A percentile compares a stretch with the other conserved stretches of the same genome.
phyloP scores from a whole-genome alignment of 768 basidiomycete genomes.

The Podaxis sp. region DNA sequence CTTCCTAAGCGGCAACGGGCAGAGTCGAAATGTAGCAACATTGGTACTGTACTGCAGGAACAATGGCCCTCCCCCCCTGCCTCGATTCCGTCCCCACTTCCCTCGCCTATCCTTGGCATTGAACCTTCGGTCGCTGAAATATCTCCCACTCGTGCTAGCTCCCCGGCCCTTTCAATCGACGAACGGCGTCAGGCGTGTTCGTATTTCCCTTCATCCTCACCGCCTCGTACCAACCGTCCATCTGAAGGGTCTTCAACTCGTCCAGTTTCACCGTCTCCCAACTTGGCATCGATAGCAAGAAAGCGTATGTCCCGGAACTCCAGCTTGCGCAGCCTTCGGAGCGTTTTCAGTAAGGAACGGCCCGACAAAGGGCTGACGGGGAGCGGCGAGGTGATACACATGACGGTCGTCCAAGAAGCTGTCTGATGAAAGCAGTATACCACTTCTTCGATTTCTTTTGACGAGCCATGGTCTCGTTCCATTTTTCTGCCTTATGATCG shows the following conservation, averaged over 20 bases:
- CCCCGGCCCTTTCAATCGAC: constrained; percentile 19
- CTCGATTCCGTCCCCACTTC: constrained; percentile 19
- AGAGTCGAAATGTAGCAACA: constrained; percentile 16
- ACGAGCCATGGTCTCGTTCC: constrained; percentile 8
- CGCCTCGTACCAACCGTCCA: constrained; percentile 20
- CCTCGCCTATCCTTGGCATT: neutral
- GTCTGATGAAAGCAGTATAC: constrained; percentile 14
- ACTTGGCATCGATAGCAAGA: constrained; percentile 9
- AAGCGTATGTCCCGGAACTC: constrained; percentile 18
- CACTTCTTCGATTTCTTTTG: neutral
- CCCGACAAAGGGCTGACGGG: constrained; percentile 15
- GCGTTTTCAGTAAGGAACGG: constrained; percentile 23
- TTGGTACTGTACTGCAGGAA: constrained; percentile 33
- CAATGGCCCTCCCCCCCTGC: constrained; percentile 35
- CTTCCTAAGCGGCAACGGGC: neutral
- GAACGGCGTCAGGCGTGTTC: constrained; percentile 15
- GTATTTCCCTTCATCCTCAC: constrained; percentile 18
- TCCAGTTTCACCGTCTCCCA: constrained; percentile 13
- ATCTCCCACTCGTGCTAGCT: constrained; percentile 13
- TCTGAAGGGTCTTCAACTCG: constrained; percentile 28
- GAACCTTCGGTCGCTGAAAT: neutral
- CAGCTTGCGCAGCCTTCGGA: constrained; percentile 24
- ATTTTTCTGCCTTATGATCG: neutral
- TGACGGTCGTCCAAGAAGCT: constrained; percentile 41
- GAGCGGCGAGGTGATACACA: constrained; percentile 33